A percentile compares a stretch with the other conserved stretches of the same genome.
Conservation (phyloP, 1,284 basidiomycete genomes). For the Sporisorium graminicola region DNA sequence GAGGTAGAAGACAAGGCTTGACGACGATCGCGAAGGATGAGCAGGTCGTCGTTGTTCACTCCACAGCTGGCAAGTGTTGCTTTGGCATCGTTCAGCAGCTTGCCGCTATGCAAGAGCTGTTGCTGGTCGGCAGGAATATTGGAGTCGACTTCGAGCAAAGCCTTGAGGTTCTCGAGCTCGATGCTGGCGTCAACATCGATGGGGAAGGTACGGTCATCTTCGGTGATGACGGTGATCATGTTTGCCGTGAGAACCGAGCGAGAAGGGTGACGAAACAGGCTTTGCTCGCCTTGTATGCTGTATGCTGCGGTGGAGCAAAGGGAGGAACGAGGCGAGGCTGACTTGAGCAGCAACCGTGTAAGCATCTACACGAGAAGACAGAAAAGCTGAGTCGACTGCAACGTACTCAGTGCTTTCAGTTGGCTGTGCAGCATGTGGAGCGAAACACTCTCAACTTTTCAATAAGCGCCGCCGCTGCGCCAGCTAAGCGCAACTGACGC, state of each 20-base stretch:
- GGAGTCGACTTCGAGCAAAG: slow-evolving; percentile 61
- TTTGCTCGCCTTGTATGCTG: not conserved
- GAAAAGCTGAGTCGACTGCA: not conserved
- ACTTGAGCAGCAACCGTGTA: too few species aligned
- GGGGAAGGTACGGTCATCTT: slow-evolving; percentile 58
- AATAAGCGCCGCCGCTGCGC: not conserved
- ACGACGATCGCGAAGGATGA: slow-evolving; percentile 43
- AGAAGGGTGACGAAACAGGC: not conserved
- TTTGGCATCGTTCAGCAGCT: slow-evolving; percentile 42
- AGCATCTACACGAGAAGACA: not conserved
- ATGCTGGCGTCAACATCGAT: slow-evolving; percentile 62
- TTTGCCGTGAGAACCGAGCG: not conserved
- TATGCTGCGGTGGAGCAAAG: not conserved
- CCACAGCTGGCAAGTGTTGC: slow-evolving; percentile 55
- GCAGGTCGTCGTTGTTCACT: slow-evolving; percentile 59
- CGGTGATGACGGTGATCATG: slow-evolving; percentile 66
- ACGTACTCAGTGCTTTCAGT: not conserved
- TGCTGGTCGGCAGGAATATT: slow-evolving; percentile 54
- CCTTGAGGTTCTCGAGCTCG: slow-evolving; percentile 64
- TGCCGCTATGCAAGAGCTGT: slow-evolving; percentile 47
- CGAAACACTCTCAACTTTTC: not conserved
- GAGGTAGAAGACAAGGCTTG: slow-evolving; percentile 7
- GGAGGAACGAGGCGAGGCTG: not conserved
- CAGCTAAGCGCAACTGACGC: slow-evolving; percentile 13
- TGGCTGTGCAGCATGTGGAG: slow-evolving; percentile 2